Evolutionary conservation across 2,329 filamentous ascomycete species (phyloP), one percentile per base, ranked within the genome.

Genomic region (Epichloe glyceriae): DNA sequence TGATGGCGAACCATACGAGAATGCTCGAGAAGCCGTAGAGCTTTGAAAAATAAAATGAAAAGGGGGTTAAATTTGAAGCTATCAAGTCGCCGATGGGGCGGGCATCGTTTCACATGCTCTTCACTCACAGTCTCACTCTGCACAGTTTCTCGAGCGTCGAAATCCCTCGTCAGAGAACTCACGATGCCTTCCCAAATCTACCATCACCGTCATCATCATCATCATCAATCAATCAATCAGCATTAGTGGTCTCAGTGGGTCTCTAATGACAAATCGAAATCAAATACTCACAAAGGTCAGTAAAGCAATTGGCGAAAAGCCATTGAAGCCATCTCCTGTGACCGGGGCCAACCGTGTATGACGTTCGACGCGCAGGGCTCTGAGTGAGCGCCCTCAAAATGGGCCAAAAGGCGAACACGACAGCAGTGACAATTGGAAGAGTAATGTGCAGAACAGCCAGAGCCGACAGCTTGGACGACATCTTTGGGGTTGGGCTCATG

Each of bases 1-100:
- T 48, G 15, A 54, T 43, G 4, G 33, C 43, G 3, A 48, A 45
- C 53, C 53, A 54, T 11, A 50, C n/a, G 14, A 54, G 49, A 2
- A 54, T 51, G 2, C 47, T 37, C 8, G 51, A 43, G 39, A 53
- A 43, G 7, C 40, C 44, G 34, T 54, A 54, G 4, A 51, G 17
- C 45, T 47, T 20, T 38, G 37, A 38, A 15, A 15, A 0, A n/a
- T 6, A 20, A 40, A 17, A 6, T 30, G 10, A 30, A 30, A 7
- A 8, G 6, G 26, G 20, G 19, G 40, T 22, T 12, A 7, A 12
- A 42, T 22, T 42, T 20, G 8, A 20, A 12, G 19, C 41, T 39
- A n/a, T 19, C 30, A 1, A 19, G 2, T n/a, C 4, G 12, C 15
- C 35, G 15, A 4, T 11, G 35, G n/a, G 15, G 8, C 11, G 10